Conservation (phyloP, 768 basidiomycete species). For the Trametopsis cervina region DNA sequence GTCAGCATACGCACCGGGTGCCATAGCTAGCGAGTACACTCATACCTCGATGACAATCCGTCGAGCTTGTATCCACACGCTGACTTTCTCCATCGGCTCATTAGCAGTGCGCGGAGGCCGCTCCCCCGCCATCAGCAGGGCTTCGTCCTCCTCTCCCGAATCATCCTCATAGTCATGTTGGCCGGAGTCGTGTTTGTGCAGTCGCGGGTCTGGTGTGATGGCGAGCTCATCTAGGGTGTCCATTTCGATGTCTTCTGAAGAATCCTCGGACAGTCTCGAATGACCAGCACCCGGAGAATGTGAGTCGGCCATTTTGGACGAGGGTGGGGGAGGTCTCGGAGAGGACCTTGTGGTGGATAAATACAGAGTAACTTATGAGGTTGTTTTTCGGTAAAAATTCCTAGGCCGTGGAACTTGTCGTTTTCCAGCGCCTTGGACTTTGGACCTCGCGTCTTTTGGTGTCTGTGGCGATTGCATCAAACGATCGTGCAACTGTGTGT, state of each 20-base stretch:
- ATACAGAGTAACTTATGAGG: too few species aligned
- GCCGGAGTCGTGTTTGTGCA: slow-evolving; percentile 9
- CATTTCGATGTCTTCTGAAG: slow-evolving; percentile 29
- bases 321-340: neutral
- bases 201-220: slow-evolving; percentile 18
- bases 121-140: slow-evolving; percentile 34
- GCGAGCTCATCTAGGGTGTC: slow-evolving; percentile 22
- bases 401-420: too few species aligned
- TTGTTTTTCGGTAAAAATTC: too few species aligned
- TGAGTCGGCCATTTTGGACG: neutral
- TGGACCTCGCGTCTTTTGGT: too few species aligned
- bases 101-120: slow-evolving; percentile 23
- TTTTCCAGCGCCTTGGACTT: too few species aligned
- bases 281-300: slow-evolving; percentile 12
- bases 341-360: neutral
- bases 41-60: slow-evolving; percentile 66
- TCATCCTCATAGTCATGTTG: slow-evolving; percentile 11
- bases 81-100: slow-evolving; percentile 3
- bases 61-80: slow-evolving; percentile 48
- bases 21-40: neutral
- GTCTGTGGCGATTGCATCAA: too few species aligned
- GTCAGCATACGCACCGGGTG: neutral
- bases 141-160: slow-evolving; percentile 28
- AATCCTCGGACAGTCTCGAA: slow-evolving; percentile 5
- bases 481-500: too few species aligned